Percentiles rank a stretch among this genome's conserved stretches.
These are phyloP conservation scores for Byssoonygena ceratinophila DNA, from an alignment of 2,329 filamentous ascomycete species.

Conservation along the genomic window DNA sequence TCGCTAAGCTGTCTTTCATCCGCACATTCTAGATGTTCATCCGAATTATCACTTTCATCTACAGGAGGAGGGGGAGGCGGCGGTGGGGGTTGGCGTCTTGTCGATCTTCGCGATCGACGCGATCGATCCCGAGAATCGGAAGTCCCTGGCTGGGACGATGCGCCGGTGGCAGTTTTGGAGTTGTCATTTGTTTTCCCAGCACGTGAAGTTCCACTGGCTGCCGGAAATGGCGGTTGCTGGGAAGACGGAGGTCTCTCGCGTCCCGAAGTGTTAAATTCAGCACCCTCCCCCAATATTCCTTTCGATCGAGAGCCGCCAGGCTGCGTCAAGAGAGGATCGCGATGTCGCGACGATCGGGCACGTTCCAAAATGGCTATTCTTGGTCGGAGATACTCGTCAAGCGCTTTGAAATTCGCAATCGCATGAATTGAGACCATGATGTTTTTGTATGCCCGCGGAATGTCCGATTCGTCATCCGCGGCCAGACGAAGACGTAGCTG, in stretches of 20 bases:
- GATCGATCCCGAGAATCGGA: slow-evolving; percentile 25
- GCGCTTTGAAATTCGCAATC: slow-evolving; percentile 91
- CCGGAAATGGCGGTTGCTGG: slow-evolving; percentile 25
- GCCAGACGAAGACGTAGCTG: slow-evolving; percentile 82
- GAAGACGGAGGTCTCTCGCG: slow-evolving; percentile 2
- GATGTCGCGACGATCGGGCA: slow-evolving; percentile 49
- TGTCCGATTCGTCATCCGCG: slow-evolving; percentile 58
- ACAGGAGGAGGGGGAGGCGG: slow-evolving; percentile 41
- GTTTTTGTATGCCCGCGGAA: slow-evolving; percentile 75
- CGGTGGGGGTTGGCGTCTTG: slow-evolving; percentile 9
- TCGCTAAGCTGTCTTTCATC: slow-evolving; percentile 66
- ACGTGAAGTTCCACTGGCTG: slow-evolving; percentile 1
- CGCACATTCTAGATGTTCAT: slow-evolving; percentile 75
- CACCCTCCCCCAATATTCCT: slow-evolving; percentile 31
- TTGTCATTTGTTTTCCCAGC: slow-evolving; percentile 6
- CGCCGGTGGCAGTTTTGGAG: neutral
- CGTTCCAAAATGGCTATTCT: slow-evolving; percentile 74
- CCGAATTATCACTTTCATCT: slow-evolving; percentile 50
- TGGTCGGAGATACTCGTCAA: slow-evolving; percentile 90
- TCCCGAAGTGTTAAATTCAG: slow-evolving; percentile 6
- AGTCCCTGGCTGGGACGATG: slow-evolving; percentile 23
- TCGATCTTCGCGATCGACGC: slow-evolving; percentile 10
- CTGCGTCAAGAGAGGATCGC: slow-evolving; percentile 58
- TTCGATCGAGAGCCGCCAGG: slow-evolving; percentile 59
- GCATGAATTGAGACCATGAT: slow-evolving; percentile 99